Percentiles rank a stretch among this genome's conserved stretches.
Conservation (phyloP, 2,329 filamentous ascomycete species). For the Aureobasidium vineae region DNA sequence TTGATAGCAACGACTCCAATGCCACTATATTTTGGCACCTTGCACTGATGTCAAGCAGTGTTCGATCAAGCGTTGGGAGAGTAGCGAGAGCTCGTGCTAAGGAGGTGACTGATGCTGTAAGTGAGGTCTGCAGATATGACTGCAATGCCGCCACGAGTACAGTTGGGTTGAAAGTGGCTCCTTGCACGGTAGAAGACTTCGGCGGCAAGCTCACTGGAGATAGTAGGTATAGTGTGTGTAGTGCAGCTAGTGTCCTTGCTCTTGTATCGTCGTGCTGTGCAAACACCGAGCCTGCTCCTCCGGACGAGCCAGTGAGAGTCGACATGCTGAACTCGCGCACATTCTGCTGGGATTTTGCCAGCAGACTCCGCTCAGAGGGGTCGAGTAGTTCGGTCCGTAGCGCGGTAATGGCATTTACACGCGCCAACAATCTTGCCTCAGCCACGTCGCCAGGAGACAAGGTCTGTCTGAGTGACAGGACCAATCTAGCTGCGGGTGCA, state of each 20-base stretch:
- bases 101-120: conserved; percentile 74
- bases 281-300: conserved; percentile 41
- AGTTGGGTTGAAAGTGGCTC: conserved; percentile 59
- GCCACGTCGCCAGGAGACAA: conserved; percentile 59
- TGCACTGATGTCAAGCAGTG: conserved; percentile 75
- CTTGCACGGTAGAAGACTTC: conserved; percentile 29
- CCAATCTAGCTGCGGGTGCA: conserved; percentile 75
- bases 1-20: conserved; percentile 72
- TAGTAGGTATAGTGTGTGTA: conserved; percentile 75
- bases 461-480: conserved; percentile 72
- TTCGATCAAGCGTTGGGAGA: conserved; percentile 76
- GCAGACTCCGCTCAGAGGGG: conserved; percentile 72
- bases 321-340: conserved; percentile 81
- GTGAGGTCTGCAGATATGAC: conserved; percentile 73
- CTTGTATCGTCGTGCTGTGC: conserved; percentile 71
- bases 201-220: conserved; percentile 56
- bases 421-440: conserved; percentile 76
- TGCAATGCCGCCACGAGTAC: conserved; percentile 75
- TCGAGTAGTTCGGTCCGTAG: conserved; percentile 67
- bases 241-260: conserved; percentile 68
- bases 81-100: conserved; percentile 74
- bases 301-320: conserved; percentile 45
- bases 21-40: conserved; percentile 91
- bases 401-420: conserved; percentile 68
- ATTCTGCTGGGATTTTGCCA: conserved; percentile 71